Percentiles rank a stretch among this genome's conserved stretches.
Evolutionary conservation across 176 grass and related monocot species (phyloP).

Genomic region (Luzula sylvatica): DNA sequence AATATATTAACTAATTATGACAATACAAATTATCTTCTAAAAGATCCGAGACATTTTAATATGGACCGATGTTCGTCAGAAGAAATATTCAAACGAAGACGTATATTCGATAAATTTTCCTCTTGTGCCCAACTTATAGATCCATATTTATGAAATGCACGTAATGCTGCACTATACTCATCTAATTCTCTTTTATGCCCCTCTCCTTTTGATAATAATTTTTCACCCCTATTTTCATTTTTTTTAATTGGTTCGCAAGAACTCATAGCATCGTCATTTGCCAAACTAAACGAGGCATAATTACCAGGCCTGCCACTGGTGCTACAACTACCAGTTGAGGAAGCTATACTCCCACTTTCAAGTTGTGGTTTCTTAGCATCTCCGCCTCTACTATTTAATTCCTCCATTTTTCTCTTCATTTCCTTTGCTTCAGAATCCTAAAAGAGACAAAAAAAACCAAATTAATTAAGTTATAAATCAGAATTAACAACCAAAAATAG

Average conservation of each 20-base stretch:
- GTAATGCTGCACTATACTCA: slow-evolving; percentile 38
- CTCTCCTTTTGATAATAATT: background rate
- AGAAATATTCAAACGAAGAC: slow-evolving; percentile 47
- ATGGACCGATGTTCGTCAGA: slow-evolving; percentile 52
- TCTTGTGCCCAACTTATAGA: slow-evolving; percentile 52
- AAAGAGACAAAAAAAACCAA: background rate
- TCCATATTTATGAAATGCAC: slow-evolving; percentile 46
- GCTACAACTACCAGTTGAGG: slow-evolving; percentile 34
- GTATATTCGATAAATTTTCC: slow-evolving; percentile 47
- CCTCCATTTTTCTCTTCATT: background rate
- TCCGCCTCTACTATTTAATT: background rate
- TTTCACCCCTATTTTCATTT: slow-evolving; percentile 10
- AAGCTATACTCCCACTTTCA: slow-evolving; percentile 29
- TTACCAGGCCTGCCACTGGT: slow-evolving; percentile 18
- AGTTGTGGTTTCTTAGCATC: slow-evolving; percentile 5
- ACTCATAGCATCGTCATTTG: slow-evolving; percentile 17
- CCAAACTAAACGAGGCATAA: slow-evolving; percentile 10
- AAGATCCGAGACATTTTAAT: slow-evolving; percentile 29
- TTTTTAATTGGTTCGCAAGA: slow-evolving; percentile 17
- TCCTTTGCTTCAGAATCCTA: slow-evolving; percentile 4
- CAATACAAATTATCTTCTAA: slow-evolving; percentile 4
- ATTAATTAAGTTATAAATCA: too few species aligned
- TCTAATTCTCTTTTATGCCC: slow-evolving; percentile 38
- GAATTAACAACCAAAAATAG: too few species aligned
- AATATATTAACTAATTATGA: too few species aligned